These are phyloP conservation scores for Canna indica DNA, from an alignment of 176 grass and related monocot species.

Conservation along the genomic window DNA sequence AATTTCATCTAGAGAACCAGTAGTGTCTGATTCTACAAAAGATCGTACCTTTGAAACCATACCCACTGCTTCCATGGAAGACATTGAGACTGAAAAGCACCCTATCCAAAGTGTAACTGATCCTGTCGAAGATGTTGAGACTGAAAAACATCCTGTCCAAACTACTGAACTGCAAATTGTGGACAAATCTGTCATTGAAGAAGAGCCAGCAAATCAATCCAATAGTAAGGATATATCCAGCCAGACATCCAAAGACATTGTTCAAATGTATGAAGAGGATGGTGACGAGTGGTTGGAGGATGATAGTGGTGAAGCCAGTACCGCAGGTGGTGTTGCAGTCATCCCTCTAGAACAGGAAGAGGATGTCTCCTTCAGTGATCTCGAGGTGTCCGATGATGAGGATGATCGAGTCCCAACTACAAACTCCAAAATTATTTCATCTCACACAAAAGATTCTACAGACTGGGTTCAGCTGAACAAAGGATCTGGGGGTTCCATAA, in stretches of 20 bases:
- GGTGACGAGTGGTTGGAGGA: constrained; percentile 49
- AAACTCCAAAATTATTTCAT: neutral
- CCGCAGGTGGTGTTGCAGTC: constrained; percentile 1
- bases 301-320: constrained; percentile 14
- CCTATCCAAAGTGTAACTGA: constrained; percentile 9
- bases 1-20: constrained; percentile 21
- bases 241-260: neutral
- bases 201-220: constrained; percentile 24
- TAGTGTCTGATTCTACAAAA: constrained; percentile 23
- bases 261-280: constrained; percentile 26
- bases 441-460: constrained; percentile 8
- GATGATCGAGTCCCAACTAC: constrained; percentile 14
- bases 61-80: neutral
- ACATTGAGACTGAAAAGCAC: constrained; percentile 35
- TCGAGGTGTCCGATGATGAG: constrained; percentile 46
- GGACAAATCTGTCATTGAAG: constrained; percentile 62
- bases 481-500: constrained; percentile 4
- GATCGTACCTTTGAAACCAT: constrained; percentile 14
- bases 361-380: constrained; percentile 65
- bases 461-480: constrained; percentile 37
- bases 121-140: constrained; percentile 6
- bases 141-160: constrained; percentile 37
- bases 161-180: constrained; percentile 39
- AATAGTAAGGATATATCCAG: constrained; percentile 4
- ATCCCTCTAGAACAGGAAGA: constrained; percentile 42